A percentile compares a stretch with the other conserved stretches of the same genome.
These are phyloP conservation scores for Inonotus hispidus DNA, from an alignment of 1,284 basidiomycete genomes.

Conservation along the genomic window DNA sequence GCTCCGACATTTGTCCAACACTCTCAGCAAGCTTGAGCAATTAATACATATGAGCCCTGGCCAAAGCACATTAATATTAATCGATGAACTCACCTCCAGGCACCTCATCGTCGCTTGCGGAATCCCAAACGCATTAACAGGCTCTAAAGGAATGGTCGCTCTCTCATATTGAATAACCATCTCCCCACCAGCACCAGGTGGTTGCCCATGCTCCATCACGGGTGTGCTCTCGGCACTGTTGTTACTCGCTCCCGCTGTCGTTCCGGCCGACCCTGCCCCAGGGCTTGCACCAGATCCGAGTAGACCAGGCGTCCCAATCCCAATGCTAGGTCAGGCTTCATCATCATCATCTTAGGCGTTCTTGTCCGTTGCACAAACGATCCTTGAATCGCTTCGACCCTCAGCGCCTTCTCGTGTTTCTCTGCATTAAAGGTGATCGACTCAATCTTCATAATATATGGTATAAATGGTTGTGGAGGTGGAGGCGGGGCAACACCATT, in stretches of 20 bases:
- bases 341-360: constrained; percentile 32
- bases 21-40: constrained; percentile 62
- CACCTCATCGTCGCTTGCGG: constrained; percentile 82
- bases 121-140: constrained; percentile 79
- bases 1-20: constrained; percentile 67
- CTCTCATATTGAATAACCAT: constrained; percentile 49
- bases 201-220: constrained; percentile 7
- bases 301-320: neutral
- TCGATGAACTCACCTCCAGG: constrained; percentile 53
- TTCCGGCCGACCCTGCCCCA: neutral
- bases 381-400: constrained; percentile 53
- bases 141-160: constrained; percentile 63
- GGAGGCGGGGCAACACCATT: constrained; percentile 22
- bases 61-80: neutral
- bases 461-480: constrained; percentile 20
- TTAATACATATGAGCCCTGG: constrained; percentile 8
- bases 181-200: constrained; percentile 34
- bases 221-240: constrained; percentile 11
- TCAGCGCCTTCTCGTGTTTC: constrained; percentile 62
- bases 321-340: constrained; percentile 24
- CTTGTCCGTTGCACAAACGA: constrained; percentile 37
- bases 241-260: constrained; percentile 17
- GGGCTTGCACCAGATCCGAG: constrained; percentile 3
- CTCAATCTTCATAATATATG: constrained; percentile 51
- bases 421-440: constrained; percentile 65